Conservation (phyloP, 2,329 filamentous ascomycete species). For the Apiospora arundinis region DNA sequence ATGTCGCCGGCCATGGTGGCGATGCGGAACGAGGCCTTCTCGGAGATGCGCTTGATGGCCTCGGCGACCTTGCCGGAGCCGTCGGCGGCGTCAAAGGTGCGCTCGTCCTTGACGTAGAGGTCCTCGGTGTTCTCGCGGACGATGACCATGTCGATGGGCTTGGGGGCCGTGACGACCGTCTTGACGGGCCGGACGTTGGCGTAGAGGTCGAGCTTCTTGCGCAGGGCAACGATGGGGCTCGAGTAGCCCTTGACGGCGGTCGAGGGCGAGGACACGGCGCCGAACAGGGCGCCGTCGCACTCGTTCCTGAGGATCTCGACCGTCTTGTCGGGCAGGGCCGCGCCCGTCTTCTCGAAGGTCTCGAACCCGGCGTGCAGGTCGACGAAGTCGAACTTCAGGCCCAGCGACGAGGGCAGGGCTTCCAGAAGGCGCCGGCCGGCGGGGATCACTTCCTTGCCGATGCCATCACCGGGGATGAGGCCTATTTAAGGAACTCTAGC, state of each 20-base stretch:
- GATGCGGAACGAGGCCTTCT: conserved; percentile 84
- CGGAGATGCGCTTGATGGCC: conserved; percentile 95
- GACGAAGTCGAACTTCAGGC: conserved; percentile 92
- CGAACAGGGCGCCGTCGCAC: conserved; percentile 96
- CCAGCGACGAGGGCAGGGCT: conserved; percentile 87
- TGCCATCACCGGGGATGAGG: conserved; percentile 97
- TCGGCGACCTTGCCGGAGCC: conserved; percentile 83
- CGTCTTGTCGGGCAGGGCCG: conserved; percentile 87
- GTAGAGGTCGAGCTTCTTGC: conserved; percentile 93
- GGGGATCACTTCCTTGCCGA: conserved; percentile 97
- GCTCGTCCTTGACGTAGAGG: conserved; percentile 96
- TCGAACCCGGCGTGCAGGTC: conserved; percentile 93
- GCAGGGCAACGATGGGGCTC: conserved; percentile 93
- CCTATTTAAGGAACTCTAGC: conserved; percentile 56
- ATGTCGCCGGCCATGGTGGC: conserved; percentile 95
- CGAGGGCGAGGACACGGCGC: conserved; percentile 91
- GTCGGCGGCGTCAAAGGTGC: conserved; percentile 75
- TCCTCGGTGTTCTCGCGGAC: conserved; percentile 99
- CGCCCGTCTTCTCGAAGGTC: conserved; percentile 88
- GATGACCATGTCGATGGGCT: conserved; percentile 93
- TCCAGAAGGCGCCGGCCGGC: conserved; percentile 91
- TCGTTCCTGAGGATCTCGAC: conserved; percentile 87
- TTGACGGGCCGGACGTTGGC: conserved; percentile 98
- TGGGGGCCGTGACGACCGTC: conserved; percentile 68
- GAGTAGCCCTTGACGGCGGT: conserved; percentile 94